phyloP scores from a whole-genome alignment of 768 basidiomycete genomes.

The Boletus reticuloceps region DNA sequence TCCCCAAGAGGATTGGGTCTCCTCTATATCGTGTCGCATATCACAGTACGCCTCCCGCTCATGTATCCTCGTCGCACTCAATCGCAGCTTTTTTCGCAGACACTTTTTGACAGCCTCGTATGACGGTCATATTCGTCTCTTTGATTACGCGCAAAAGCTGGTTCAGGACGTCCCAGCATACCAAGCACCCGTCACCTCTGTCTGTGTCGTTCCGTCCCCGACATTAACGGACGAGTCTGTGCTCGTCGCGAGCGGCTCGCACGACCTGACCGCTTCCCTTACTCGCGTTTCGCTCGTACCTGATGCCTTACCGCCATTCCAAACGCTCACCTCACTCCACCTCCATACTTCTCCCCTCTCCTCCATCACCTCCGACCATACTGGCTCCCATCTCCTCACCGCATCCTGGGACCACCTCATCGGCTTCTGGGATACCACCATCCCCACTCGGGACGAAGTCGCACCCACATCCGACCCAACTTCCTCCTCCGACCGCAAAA shows the following conservation, averaged over 20 bases:
- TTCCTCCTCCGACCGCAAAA: slow-evolving; percentile 40
- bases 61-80: not conserved
- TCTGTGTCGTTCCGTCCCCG: slow-evolving; percentile 49
- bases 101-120: slow-evolving; percentile 78
- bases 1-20: slow-evolving; percentile 91
- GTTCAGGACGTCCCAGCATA: slow-evolving; percentile 52
- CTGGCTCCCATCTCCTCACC: slow-evolving; percentile 69
- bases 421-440: slow-evolving; percentile 71
- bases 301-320: slow-evolving; percentile 3
- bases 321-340: slow-evolving; percentile 60
- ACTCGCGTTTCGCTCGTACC: slow-evolving; percentile 26
- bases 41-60: slow-evolving; percentile 11
- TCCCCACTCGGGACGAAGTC: slow-evolving; percentile 66
- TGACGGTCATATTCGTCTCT: slow-evolving; percentile 72
- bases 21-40: slow-evolving; percentile 25
- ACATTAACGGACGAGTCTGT: slow-evolving; percentile 30
- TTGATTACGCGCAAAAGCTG: slow-evolving; percentile 65
- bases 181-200: slow-evolving; percentile 63
- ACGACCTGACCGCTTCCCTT: slow-evolving; percentile 72
- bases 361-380: slow-evolving; percentile 53
- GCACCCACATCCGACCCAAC: slow-evolving; percentile 8
- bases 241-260: slow-evolving; percentile 67
- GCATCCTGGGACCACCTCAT: slow-evolving; percentile 87
- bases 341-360: slow-evolving; percentile 83
- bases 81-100: slow-evolving; percentile 32